Base-by-base conservation (phyloP, 177 flowering plant genomes). In the Vitis hybrid region DNA sequence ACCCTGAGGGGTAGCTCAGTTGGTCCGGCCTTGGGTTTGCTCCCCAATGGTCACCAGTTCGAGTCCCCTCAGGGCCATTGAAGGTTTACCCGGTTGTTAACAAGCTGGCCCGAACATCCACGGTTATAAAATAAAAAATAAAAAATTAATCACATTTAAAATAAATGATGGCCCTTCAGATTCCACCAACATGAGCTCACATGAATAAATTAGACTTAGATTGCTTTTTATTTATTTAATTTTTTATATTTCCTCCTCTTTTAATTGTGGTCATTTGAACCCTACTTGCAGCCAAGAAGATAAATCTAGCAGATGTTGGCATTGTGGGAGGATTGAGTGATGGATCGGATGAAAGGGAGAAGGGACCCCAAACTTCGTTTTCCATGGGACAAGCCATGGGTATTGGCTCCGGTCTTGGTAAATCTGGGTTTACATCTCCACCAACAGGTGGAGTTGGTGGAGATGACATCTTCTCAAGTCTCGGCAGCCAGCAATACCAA, bases 361-460 rank as follows among this genome's bases (percentile, higher is more conserved):
- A 85, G 75, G 92, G 82, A 29, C 80, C 84, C n/a, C 71, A 82
- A 15, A 53, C 93, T 64, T 67, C 91, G 10, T 71, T 66, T 59
- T 82, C 83, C 85, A 93, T 86, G 97, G 98, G 97, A 11, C 76
- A 78, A 76, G 90, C 95, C 50, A 93, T 93, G 98, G 97, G 95
- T 31, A 19, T 69, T 1, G 97, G 97, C 1, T 79, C 93, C 10
- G 92, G 90, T 68, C 81, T 85, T 49, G 89, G 88, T 74, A 81
- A 59, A 71, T 74, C 89, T 1, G 85, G 87, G 26, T 74, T 76
- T 51, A 10, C 80, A 64, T 69, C 84, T 16, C 56, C 88, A 58
- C 65, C 72, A 18, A 63, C 61, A 0, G 75, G 50, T 11, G 80
- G 62, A 14, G 81, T 57, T 0, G 75, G 50, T 11, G 80, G 62